Evolutionary conservation across 768 basidiomycete genomes (phyloP), one percentile per base, ranked within the genome.

Genomic region (Suillus paluster): DNA sequence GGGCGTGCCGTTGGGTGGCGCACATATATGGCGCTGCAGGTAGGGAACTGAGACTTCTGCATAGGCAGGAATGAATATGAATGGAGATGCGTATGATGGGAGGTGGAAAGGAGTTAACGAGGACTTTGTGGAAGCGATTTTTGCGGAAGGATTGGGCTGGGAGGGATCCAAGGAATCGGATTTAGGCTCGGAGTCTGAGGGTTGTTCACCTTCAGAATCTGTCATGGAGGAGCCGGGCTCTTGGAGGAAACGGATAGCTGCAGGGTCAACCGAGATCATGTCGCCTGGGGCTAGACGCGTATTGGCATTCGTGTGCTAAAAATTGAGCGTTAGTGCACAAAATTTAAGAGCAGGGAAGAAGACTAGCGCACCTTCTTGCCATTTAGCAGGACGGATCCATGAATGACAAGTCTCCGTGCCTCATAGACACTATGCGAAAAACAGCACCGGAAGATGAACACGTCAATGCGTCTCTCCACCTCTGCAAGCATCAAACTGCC

Each of bases 1-100:
- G 95, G 94, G n/a, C 95, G 87, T 0, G 97, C 97, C 0, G 96
- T 97, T 8, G 97, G 97, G 70, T 99, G 95, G 41, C 97, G 92
- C 36, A 99, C 86, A 73, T 97, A 99, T 57, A 98, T 81, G 17
- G 89, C 90, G 2, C 95, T 94, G 75, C 97, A 98, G 11, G 95
- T 95, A 50, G 84, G 71, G 81, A 92, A 98, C n/a, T 60, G 89
- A 91, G 15, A 88, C 85, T 67, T 96, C 92, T 57, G 95, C 84
- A 74, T 95, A 96, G 0, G 94, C 88, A 6, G 97, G 97, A 64
- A 99, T 85, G 82, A 97, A 99, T 42, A 98, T 81, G 82, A 90
- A 92, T 0, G 97, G 96, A 0, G 94, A 85, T 12, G 96, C 92
- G 70, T 88, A 97, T 41, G 84, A 79, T 0, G 97, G 97, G 11